A percentile compares a stretch with the other conserved stretches of the same genome.
Evolutionary conservation across 768 basidiomycete species (phyloP).

Genomic region (Naganishia onofrii): DNA sequence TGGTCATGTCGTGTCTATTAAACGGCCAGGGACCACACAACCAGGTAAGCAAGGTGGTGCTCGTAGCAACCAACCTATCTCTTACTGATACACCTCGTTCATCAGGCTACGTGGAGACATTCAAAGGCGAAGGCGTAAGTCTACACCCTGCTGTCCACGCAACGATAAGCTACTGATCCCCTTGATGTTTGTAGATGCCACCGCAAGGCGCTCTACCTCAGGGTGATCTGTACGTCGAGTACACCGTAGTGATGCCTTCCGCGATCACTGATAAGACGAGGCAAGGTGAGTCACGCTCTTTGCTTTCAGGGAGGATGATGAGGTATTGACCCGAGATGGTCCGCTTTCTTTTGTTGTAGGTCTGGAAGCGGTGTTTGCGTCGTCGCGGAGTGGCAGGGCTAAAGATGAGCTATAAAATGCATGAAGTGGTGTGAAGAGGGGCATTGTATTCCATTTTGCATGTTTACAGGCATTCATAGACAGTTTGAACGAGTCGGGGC

Average conservation of each 20-base stretch:
- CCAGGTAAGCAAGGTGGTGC: conserved; percentile 60
- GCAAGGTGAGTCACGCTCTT: conserved; percentile 64
- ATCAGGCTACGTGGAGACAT: conserved; percentile 63
- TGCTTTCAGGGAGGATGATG: background rate
- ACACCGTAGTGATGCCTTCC: conserved; percentile 82
- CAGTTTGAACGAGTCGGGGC: too few relatives aligned
- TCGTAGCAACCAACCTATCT: background rate
- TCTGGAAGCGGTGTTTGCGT: conserved; percentile 22
- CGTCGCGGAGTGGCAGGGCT: background rate
- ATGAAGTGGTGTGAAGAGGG: background rate
- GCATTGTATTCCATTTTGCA: conserved; percentile 2
- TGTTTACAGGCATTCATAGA: background rate
- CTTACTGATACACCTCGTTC: background rate
- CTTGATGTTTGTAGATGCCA: conserved; percentile 48
- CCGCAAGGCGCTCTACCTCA: conserved; percentile 44
- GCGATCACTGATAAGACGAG: conserved; percentile 66
- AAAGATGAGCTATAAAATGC: conserved; percentile 13
- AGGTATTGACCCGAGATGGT: too few relatives aligned
- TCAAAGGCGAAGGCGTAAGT: conserved; percentile 84
- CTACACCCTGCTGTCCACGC: conserved; percentile 39
- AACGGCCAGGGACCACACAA: conserved; percentile 79
- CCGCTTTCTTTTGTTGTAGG: background rate
- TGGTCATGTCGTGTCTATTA: conserved; percentile 70
- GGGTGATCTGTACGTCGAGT: conserved; percentile 89
- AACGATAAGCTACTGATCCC: conserved; percentile 23